Evolutionary conservation across 1,284 basidiomycete species (phyloP), one percentile per base, ranked within the genome.

Genomic region (Sanguinoderma infundibulare): DNA sequence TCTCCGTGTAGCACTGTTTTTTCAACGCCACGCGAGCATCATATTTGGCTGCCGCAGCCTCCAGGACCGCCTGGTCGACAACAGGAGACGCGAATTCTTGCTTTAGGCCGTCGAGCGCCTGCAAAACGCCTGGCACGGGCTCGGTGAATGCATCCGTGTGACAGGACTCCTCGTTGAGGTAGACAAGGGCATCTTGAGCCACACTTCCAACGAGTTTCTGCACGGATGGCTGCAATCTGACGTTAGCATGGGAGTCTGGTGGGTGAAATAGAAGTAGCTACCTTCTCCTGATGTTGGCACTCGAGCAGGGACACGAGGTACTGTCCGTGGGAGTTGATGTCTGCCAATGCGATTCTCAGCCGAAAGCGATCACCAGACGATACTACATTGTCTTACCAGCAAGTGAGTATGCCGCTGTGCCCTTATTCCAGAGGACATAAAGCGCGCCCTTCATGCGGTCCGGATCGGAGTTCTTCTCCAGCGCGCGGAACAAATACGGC

Each of bases 371-470:
- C 44, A 12, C 8, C 15, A 24, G 15, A 35, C 14, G 10, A 26
- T 28, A 34, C 32, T 34, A 63, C 14, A 30, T 46, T 28, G 24
- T 64, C 80, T 63, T 72, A 88, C 89, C 89, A 57, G 81, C 78
- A 53, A 90, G 77, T 36, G 87, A 86, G 72, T 88, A 88, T 14
- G 84, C 81, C 68, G 85, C 89, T 82, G 85, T 89, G 46, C 85
- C 86, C 77, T 94, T 95, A 71, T 89, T 87, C 73, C 87, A 90
- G 9, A 99, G 79, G 26, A 96, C 83, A 73, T 98, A 96, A 22
- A 99, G 80, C 7, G 96, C 96, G 12, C 94, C 93, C 74, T 99
- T 99, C 89, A 98, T 98, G 53, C 91, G 85, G 77, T 98, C 97
- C 24, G 96, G 94, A 70, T 95, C 92, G 62, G 84, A 89, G 5